Percentiles rank a stretch among this genome's conserved stretches.
Conservation (phyloP, 805 yeast species). For the Metahyphopichia silvanorum region DNA sequence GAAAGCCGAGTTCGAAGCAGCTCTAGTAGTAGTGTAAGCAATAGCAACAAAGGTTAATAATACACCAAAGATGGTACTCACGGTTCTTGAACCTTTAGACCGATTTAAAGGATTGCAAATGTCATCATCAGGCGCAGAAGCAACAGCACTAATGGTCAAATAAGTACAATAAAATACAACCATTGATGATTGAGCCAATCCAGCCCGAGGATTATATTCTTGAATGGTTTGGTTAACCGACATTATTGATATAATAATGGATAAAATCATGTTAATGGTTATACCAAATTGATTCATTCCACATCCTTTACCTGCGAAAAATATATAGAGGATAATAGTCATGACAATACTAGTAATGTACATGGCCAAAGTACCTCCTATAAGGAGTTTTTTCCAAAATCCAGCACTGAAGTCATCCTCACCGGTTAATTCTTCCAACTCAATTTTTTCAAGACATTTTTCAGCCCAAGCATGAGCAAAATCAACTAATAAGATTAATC, state of each 20-base stretch:
- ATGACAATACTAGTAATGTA: slow-evolving; percentile 69
- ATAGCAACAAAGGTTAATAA: slow-evolving; percentile 91
- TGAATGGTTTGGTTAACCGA: slow-evolving; percentile 83
- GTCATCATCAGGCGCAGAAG: slow-evolving; percentile 94
- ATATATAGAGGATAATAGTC: slow-evolving; percentile 75
- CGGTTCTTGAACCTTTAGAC: slow-evolving; percentile 84
- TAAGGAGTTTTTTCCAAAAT: slow-evolving; percentile 76
- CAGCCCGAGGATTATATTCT: slow-evolving; percentile 92
- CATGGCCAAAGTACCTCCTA: slow-evolving; percentile 88
- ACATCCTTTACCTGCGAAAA: slow-evolving; percentile 81
- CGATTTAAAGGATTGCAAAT: slow-evolving; percentile 89
- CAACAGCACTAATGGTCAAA: slow-evolving; percentile 85
- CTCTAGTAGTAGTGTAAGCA: slow-evolving; percentile 95
- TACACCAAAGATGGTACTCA: slow-evolving; percentile 86
- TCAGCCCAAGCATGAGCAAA: slow-evolving; percentile 99
- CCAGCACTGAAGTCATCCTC: slow-evolving; percentile 46
- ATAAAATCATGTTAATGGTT: slow-evolving; percentile 66
- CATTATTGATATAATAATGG: slow-evolving; percentile 60
- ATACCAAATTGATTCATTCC: slow-evolving; percentile 87
- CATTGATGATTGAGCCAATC: slow-evolving; percentile 95
- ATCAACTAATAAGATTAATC: slow-evolving; percentile 85
- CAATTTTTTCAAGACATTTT: slow-evolving; percentile 86
- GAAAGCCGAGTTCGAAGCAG: slow-evolving; percentile 68
- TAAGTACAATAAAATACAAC: slow-evolving; percentile 93
- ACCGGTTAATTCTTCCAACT: slow-evolving; percentile 60